These are phyloP conservation scores for Mortierella claussenii DNA, from an alignment of 192 early-diverging fungal genomes.

Conservation along the genomic window DNA sequence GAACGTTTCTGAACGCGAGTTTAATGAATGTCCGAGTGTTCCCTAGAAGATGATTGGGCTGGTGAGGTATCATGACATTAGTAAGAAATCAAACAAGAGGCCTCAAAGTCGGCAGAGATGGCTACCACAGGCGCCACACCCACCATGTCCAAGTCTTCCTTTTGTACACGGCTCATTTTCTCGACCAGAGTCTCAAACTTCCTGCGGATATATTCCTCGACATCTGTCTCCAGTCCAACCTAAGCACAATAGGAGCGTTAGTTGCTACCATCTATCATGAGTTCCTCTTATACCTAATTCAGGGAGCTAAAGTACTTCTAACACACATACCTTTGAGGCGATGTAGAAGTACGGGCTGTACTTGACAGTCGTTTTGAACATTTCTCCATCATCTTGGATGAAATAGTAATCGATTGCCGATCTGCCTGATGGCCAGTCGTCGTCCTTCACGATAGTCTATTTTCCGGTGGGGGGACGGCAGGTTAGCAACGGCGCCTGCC, in stretches of 20 bases:
- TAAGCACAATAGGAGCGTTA: too few relatives aligned
- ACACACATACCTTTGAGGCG: constrained; percentile 83
- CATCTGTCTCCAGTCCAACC: constrained; percentile 79
- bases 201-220: constrained; percentile 85
- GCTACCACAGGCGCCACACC: too few relatives aligned
- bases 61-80: background rate
- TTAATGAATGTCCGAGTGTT: constrained; percentile 76
- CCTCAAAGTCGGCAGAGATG: too few relatives aligned
- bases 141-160: constrained; percentile 90
- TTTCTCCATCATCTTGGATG: constrained; percentile 85
- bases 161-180: constrained; percentile 69
- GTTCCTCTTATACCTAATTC: too few relatives aligned
- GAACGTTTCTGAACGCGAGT: constrained; percentile 85
- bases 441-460: constrained; percentile 73
- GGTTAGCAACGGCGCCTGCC: too few relatives aligned
- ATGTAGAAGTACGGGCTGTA: constrained; percentile 95
- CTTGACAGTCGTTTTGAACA: constrained; percentile 87
- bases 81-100: too few relatives aligned
- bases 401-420: constrained; percentile 94
- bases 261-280: too few relatives aligned
- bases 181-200: constrained; percentile 76
- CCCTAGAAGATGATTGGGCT: constrained; percentile 93
- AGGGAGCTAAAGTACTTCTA: too few relatives aligned
- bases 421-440: constrained; percentile 70
- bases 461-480: background rate